Base-by-base conservation (phyloP, 257 asterid species). In the Nicotiana noctiflora region DNA sequence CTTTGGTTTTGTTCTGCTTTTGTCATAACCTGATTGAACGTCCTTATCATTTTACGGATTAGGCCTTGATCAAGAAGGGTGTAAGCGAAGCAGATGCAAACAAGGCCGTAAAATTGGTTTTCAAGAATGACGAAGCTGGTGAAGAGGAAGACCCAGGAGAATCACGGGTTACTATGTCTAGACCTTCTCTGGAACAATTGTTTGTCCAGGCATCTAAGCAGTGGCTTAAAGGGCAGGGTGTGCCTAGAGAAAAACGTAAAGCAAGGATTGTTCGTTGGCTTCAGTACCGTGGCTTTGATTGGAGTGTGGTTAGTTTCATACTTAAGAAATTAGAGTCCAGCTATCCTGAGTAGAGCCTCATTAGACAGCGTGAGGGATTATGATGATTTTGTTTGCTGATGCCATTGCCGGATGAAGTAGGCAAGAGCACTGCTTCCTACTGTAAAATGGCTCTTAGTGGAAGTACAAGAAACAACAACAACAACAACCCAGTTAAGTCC, bases 201-300 rank as follows among this genome's bases (percentile, higher is more conserved):
- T 86, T 84, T 52, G 85, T 66, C 21, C 94, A 89, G 88, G 94
- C 93, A 77, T 91, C 90, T 18, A 95, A 93, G 89, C 97, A 93
- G 83, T 93, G 99, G 98, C 87, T 80, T 82, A 87, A 92, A 76
- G 91, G 97, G 81, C 80, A 60, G 7, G 92, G 79, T 4, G 86
- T 81, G 49, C 60, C 96, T 18, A 84, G 65, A 57, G 97, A 92
- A 83, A 90, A 84, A 53, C 90, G 95, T 18, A 95, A 91, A 83
- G 81, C 97, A 18, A 89, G 99, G 85, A 87, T 93, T 44, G 78
- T 95, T 23, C 84, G 91, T 68, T 93, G 99, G 99, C 98, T 93
- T 81, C 99, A 92, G 53, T 95, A 95, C 62, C 98, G 99, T n/a
- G 98, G 99, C 82, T 93, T 90, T 81, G 84, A 85, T 83, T 91